These are phyloP conservation scores for Diplodia scrobiculata DNA, from an alignment of 2,329 filamentous ascomycete species.

Conservation along the genomic window DNA sequence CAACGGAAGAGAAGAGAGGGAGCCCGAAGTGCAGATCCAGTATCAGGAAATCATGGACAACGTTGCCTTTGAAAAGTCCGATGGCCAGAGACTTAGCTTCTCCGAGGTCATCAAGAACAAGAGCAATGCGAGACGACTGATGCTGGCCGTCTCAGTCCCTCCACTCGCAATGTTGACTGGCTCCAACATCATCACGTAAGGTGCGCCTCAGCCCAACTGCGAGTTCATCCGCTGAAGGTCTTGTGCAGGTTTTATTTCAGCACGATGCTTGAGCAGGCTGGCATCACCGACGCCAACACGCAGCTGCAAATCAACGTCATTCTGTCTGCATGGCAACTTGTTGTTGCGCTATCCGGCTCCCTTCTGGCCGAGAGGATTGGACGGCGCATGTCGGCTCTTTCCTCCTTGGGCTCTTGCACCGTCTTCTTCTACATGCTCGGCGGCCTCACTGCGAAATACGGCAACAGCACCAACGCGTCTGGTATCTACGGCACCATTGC, in stretches of 20 bases:
- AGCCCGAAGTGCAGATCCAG: slow-evolving; percentile 40
- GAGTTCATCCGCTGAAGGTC: not conserved
- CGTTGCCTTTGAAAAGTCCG: slow-evolving; percentile 50
- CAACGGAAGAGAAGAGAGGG: not conserved
- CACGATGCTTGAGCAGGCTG: slow-evolving; percentile 50
- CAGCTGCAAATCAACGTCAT: slow-evolving; percentile 47
- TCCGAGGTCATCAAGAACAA: slow-evolving; percentile 29
- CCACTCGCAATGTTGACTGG: slow-evolving; percentile 39
- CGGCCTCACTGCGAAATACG: slow-evolving; percentile 36
- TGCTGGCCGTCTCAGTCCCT: slow-evolving; percentile 44
- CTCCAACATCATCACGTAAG: slow-evolving; percentile 28
- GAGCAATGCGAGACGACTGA: slow-evolving; percentile 45
- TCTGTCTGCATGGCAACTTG: slow-evolving; percentile 30
- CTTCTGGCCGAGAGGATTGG: slow-evolving; percentile 27
- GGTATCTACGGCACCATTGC: slow-evolving; percentile 47
- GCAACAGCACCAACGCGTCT: slow-evolving; percentile 43
- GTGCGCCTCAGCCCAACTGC: not conserved
- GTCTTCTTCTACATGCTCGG: slow-evolving; percentile 12
- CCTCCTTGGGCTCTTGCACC: slow-evolving; percentile 29
- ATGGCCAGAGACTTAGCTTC: slow-evolving; percentile 42
- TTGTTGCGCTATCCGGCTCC: slow-evolving; percentile 29
- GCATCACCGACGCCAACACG: slow-evolving; percentile 48
- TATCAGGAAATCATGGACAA: slow-evolving; percentile 53
- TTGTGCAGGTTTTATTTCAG: slow-evolving; percentile 42
- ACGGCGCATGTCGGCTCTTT: slow-evolving; percentile 28